phyloP scores from a whole-genome alignment of 257 asterid species.

The Plantago ovata region DNA sequence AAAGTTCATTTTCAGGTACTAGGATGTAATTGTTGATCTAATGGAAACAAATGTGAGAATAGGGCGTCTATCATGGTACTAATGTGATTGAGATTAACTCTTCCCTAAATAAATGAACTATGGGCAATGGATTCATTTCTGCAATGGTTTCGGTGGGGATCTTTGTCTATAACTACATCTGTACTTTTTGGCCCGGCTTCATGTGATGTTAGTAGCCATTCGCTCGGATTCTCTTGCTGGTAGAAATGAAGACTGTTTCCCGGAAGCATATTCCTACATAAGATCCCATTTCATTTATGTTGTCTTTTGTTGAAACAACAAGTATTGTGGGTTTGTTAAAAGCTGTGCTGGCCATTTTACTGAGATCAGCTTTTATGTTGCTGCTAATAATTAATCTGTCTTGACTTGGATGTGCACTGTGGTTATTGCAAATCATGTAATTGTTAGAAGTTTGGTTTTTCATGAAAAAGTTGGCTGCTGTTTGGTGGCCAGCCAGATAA shows the following conservation, averaged over 20 bases:
- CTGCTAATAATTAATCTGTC: conserved; percentile 30
- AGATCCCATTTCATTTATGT: conserved; percentile 21
- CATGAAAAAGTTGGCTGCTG: conserved; percentile 6
- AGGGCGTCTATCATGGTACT: too few species aligned
- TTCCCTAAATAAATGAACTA: not conserved
- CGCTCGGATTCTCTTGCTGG: conserved; percentile 41
- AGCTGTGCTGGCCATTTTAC: conserved; percentile 20
- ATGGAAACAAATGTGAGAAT: too few species aligned
- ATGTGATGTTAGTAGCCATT: conserved; percentile 32
- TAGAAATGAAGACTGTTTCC: conserved; percentile 29
- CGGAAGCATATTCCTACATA: conserved; percentile 17
- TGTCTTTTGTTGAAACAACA: conserved; percentile 2
- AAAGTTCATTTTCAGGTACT: too few species aligned
- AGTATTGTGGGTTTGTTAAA: conserved; percentile 13
- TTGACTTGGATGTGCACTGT: conserved; percentile 1
- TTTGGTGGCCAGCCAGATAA: conserved; percentile 24
- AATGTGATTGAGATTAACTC: too few species aligned
- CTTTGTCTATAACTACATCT: not conserved
- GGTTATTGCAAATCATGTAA: too few species aligned
- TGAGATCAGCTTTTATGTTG: conserved; percentile 19
- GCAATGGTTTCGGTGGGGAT: not conserved
- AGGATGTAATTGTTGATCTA: too few species aligned
- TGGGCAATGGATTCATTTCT: not conserved
- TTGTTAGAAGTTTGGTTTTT: not conserved
- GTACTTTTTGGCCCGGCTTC: conserved; percentile 10